These are phyloP conservation scores for Chlorella sp. DNA, from an alignment of 139 green algal genomes.

Conservation along the genomic window DNA sequence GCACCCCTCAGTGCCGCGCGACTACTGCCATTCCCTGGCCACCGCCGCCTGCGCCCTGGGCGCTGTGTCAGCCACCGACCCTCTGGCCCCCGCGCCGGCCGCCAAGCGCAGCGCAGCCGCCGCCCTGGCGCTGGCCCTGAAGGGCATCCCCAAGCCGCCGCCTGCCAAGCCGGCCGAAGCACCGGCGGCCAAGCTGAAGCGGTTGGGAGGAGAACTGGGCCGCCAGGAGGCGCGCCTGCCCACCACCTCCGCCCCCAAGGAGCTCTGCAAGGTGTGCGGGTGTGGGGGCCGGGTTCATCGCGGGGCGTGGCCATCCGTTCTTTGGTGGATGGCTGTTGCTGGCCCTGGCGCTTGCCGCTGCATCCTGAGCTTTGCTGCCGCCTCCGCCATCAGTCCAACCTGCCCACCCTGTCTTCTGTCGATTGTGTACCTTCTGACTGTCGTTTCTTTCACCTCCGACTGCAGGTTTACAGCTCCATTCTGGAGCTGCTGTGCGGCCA, in stretches of 20 bases:
- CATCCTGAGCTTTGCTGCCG: too few species aligned
- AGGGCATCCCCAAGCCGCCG: conserved; percentile 21
- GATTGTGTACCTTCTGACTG: too few species aligned
- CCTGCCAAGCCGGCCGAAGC: neutral
- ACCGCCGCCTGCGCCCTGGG: neutral
- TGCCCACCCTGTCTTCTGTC: too few species aligned
- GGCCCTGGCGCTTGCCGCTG: too few species aligned
- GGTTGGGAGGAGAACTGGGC: conserved; percentile 4
- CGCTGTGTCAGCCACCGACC: neutral
- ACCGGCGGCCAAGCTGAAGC: neutral
- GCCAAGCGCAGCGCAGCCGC: neutral
- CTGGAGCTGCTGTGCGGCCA: conserved; percentile 20
- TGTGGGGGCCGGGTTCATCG: too few species aligned
- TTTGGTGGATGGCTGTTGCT: too few species aligned
- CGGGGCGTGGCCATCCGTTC: too few species aligned
- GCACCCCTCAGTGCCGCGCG: conserved; percentile 1
- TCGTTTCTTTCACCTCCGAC: too few species aligned
- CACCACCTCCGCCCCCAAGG: neutral
- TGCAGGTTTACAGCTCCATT: neutral
- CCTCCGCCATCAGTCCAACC: too few species aligned
- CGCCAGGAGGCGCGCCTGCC: conserved; percentile 12
- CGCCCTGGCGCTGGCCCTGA: conserved; percentile 11
- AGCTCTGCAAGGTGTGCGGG: neutral
- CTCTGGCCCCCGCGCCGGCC: conserved; percentile 8
- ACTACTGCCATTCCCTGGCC: neutral